A percentile compares a stretch with the other conserved stretches of the same genome.
Evolutionary conservation across 345 rosid genomes (phyloP).

Genomic region (Physaria fendleri): DNA sequence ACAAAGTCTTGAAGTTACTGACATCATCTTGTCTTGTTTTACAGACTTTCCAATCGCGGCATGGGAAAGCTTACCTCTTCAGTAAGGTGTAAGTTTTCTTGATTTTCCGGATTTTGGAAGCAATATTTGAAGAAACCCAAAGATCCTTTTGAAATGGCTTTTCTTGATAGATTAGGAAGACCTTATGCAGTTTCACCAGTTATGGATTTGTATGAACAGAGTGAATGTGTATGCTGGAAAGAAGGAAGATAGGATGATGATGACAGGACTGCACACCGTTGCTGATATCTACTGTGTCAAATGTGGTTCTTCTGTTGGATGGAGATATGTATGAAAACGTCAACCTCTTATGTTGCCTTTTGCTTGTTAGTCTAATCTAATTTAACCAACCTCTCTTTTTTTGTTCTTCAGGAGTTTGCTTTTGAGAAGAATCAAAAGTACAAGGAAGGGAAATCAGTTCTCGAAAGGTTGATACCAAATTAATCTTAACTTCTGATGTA

Average conservation of each 20-base stretch:
- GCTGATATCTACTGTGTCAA: slow-evolving; percentile 83
- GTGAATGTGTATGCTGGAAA: slow-evolving; percentile 65
- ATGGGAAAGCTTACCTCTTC: slow-evolving; percentile 99
- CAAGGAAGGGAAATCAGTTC: slow-evolving; percentile 76
- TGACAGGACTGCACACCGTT: slow-evolving; percentile 83
- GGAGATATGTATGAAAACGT: slow-evolving; percentile 58
- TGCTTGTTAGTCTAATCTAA: slow-evolving; percentile 14
- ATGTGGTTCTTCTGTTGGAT: slow-evolving; percentile 77
- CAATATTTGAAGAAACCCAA: background rate
- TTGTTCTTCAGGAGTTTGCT: slow-evolving; percentile 54
- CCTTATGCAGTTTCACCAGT: background rate
- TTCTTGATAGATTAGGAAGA: background rate
- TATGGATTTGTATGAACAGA: slow-evolving; percentile 32
- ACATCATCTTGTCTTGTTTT: slow-evolving; percentile 2
- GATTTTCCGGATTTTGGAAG: background rate
- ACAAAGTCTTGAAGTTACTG: slow-evolving; percentile 1
- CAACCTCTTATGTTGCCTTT: background rate
- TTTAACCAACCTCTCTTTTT: too few relatives aligned
- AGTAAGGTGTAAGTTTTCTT: slow-evolving; percentile 87
- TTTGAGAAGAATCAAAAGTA: slow-evolving; percentile 59
- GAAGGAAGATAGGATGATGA: slow-evolving; percentile 82
- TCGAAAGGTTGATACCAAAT: slow-evolving; percentile 42
- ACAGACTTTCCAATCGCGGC: slow-evolving; percentile 81
- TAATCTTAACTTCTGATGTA: background rate
- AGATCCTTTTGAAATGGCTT: background rate